Conservation (phyloP, 768 basidiomycete genomes). For the Mycena epipterygia region DNA sequence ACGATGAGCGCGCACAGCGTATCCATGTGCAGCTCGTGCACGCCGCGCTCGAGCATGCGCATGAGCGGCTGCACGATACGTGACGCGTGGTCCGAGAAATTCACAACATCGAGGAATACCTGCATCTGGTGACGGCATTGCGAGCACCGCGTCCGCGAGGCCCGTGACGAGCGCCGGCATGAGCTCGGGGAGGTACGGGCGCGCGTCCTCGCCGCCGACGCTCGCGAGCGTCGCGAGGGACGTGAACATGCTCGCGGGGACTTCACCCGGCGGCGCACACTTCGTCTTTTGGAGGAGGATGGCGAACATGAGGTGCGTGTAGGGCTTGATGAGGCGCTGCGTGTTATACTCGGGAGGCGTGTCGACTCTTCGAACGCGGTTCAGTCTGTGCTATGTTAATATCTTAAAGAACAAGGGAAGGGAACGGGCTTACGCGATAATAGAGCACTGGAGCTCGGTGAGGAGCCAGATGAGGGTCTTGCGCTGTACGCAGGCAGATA, state of each 20-base stretch:
- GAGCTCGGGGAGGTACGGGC: conserved; percentile 86
- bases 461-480: conserved; percentile 96
- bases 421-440: conserved; percentile 68
- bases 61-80: conserved; percentile 97
- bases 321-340: conserved; percentile 94
- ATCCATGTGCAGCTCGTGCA: conserved; percentile 85
- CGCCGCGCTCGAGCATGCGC: conserved; percentile 80
- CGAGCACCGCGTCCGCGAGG: conserved; percentile 86
- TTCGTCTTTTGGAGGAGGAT: conserved; percentile 92
- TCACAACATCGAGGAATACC: conserved; percentile 94
- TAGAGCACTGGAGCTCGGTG: conserved; percentile 97
- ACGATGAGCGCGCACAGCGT: conserved; percentile 92
- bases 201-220: conserved; percentile 93
- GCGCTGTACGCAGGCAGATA: conserved; percentile 93
- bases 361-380: conserved; percentile 95
- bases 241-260: conserved; percentile 92
- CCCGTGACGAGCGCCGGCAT: conserved; percentile 92
- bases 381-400: conserved; percentile 63
- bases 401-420: background rate
- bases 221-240: conserved; percentile 94
- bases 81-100: conserved; percentile 98
- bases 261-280: conserved; percentile 79
- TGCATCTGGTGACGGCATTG: conserved; percentile 92
- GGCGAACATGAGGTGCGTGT: conserved; percentile 92
- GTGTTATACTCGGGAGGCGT: conserved; percentile 88